Conservation (phyloP, 176 grass and related monocot species). For the Aegilops longissima region DNA sequence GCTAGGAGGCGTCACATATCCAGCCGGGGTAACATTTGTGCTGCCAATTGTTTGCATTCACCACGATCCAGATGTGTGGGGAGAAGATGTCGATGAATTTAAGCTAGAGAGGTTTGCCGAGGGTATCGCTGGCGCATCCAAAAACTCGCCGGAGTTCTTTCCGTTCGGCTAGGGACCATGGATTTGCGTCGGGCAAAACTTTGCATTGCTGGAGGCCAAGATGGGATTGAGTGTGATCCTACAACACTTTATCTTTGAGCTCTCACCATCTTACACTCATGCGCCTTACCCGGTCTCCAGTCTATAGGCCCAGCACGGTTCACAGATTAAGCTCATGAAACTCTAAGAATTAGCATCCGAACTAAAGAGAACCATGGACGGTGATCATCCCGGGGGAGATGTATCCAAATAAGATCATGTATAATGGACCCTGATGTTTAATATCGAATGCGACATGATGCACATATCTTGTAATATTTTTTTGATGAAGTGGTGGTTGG, state of each 20-base stretch:
- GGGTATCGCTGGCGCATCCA: constrained; percentile 56
- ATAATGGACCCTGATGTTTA: no score
- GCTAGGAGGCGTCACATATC: constrained; percentile 54
- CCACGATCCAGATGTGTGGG: constrained; percentile 58
- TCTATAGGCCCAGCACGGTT: constrained; percentile 54
- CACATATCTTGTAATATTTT: no score
- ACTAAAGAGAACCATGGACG: no score
- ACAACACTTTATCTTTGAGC: constrained; percentile 59
- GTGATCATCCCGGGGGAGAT: no score
- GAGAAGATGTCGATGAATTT: constrained; percentile 52
- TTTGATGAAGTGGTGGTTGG: no score
- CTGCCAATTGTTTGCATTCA: constrained; percentile 43
- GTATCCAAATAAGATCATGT: no score
- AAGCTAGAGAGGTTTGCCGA: constrained; percentile 59
- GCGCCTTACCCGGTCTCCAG: constrained; percentile 30
- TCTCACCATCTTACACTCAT: constrained; percentile 62
- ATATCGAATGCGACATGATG: no score
- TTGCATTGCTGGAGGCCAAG: constrained; percentile 69
- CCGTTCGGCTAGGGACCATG: constrained; percentile 51
- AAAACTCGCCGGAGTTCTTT: constrained; percentile 31
- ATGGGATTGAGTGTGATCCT: constrained; percentile 56
- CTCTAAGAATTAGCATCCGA: neutral
- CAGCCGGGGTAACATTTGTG: constrained; percentile 31
- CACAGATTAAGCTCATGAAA: constrained; percentile 50
- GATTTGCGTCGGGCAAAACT: constrained; percentile 59